A percentile compares a stretch with the other conserved stretches of the same genome.
Evolutionary conservation across 345 rosid species (phyloP).

Genomic region (Pistacia vera): DNA sequence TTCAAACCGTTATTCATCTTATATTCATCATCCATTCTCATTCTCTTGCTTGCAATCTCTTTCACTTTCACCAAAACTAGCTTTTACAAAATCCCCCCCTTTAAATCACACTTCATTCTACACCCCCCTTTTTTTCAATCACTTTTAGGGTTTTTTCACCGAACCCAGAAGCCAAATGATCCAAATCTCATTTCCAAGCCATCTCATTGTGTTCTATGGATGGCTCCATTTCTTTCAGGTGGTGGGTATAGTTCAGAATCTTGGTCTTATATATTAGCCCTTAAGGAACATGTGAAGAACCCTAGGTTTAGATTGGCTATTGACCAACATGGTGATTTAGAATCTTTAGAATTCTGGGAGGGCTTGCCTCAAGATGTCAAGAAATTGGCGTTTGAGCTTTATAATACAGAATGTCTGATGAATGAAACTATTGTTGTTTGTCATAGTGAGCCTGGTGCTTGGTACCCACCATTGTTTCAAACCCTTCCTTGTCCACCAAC

Average conservation of each 20-base stretch:
- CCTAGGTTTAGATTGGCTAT: slow-evolving; percentile 59
- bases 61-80: slow-evolving; percentile 38
- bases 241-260: slow-evolving; percentile 96
- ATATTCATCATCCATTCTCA: slow-evolving; percentile 38
- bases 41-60: slow-evolving; percentile 50
- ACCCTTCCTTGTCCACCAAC: slow-evolving; percentile 79
- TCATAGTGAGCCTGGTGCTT: slow-evolving; percentile 95
- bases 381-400: slow-evolving; percentile 50
- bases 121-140: slow-evolving; percentile 35
- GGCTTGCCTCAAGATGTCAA: slow-evolving; percentile 57
- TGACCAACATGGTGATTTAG: slow-evolving; percentile 77
- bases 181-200: slow-evolving; percentile 25
- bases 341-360: slow-evolving; percentile 66
- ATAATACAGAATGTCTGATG: slow-evolving; percentile 45
- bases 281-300: slow-evolving; percentile 35
- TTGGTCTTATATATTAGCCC: slow-evolving; percentile 75
- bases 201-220: slow-evolving; percentile 76
- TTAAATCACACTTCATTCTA: slow-evolving; percentile 39
- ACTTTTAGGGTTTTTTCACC: slow-evolving; percentile 24
- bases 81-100: slow-evolving; percentile 35
- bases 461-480: slow-evolving; percentile 84
- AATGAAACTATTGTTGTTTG: slow-evolving; percentile 78
- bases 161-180: slow-evolving; percentile 18
- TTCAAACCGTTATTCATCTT: slow-evolving; percentile 31
- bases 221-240: slow-evolving; percentile 92